These are phyloP conservation scores for Mycosphaerelloides madeirae DNA, from an alignment of 2,329 filamentous ascomycete species.

Conservation along the genomic window DNA sequence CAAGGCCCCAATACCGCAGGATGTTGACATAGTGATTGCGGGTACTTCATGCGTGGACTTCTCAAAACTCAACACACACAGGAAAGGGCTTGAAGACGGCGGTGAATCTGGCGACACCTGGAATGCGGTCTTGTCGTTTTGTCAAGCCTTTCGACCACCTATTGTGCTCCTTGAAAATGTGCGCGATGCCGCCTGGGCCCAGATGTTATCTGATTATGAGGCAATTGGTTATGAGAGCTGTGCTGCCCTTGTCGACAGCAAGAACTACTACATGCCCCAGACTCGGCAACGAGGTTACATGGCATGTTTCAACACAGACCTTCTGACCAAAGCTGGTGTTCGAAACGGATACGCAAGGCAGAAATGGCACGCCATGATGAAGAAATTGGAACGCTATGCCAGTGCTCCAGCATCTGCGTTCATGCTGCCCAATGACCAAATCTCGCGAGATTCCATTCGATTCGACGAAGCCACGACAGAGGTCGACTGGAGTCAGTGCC, in stretches of 20 bases:
- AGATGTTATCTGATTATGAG: conserved; percentile 38
- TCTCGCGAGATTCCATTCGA: conserved; percentile 6
- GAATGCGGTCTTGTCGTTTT: conserved; percentile 56
- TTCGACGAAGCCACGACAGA: conserved; percentile 22
- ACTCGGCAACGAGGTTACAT: conserved; percentile 42
- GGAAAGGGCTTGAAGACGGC: conserved; percentile 48
- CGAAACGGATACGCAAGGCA: not conserved
- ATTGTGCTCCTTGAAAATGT: conserved; percentile 73
- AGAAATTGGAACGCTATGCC: conserved; percentile 50
- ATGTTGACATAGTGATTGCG: conserved; percentile 62
- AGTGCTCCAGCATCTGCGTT: conserved; percentile 61
- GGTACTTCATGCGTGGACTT: conserved; percentile 75
- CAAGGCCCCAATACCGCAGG: conserved; percentile 50
- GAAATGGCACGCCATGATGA: conserved; percentile 46
- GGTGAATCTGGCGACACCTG: conserved; percentile 66
- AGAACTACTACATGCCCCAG: conserved; percentile 69
- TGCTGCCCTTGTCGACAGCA: conserved; percentile 57
- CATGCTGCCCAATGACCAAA: conserved; percentile 53
- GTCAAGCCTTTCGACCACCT: conserved; percentile 51
- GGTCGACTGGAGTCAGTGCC: conserved; percentile 54
- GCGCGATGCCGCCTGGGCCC: conserved; percentile 54
- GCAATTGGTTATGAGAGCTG: conserved; percentile 53
- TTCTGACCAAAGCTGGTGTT: not conserved
- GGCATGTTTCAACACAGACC: conserved; percentile 38
- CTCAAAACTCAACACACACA: conserved; percentile 58